Conservation (phyloP, 768 basidiomycete species). For the Russula vinacea region DNA sequence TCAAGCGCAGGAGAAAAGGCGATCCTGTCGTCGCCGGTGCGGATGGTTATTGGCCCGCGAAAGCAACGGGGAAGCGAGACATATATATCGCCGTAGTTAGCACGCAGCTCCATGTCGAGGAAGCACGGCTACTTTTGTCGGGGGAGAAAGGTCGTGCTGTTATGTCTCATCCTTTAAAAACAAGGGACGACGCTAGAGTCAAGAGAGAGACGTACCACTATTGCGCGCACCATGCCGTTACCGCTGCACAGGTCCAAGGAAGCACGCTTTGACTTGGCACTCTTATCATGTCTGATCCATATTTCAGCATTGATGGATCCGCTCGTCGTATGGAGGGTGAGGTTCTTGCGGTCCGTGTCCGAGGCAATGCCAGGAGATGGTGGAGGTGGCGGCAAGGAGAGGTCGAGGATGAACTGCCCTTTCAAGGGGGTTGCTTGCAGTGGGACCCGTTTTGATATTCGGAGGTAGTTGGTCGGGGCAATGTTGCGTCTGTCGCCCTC, state of each 20-base stretch:
- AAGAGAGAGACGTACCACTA: slow-evolving; percentile 6
- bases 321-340: slow-evolving; percentile 10
- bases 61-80: slow-evolving; percentile 17
- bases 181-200: background rate
- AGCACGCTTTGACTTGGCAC: background rate
- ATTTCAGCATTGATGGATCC: slow-evolving; percentile 4
- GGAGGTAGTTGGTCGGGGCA: slow-evolving; percentile 3
- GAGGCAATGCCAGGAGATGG: background rate
- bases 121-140: background rate
- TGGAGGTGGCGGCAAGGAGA: slow-evolving; percentile 1
- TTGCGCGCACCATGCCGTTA: background rate
- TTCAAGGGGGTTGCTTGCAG: background rate
- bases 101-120: slow-evolving; percentile 4
- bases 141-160: background rate
- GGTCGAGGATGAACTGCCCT: slow-evolving; percentile 14
- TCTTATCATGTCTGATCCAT: slow-evolving; percentile 2
- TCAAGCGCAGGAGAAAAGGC: slow-evolving; percentile 5
- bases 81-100: slow-evolving; percentile 1
- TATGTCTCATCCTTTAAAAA: background rate
- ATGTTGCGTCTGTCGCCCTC: background rate
- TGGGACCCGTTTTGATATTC: background rate
- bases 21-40: slow-evolving; percentile 1
- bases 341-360: slow-evolving; percentile 1
- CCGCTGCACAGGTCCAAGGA: slow-evolving; percentile 2
- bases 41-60: slow-evolving; percentile 20